Conservation (phyloP, 148 eudicot genomes). For the Silene latifolia region DNA sequence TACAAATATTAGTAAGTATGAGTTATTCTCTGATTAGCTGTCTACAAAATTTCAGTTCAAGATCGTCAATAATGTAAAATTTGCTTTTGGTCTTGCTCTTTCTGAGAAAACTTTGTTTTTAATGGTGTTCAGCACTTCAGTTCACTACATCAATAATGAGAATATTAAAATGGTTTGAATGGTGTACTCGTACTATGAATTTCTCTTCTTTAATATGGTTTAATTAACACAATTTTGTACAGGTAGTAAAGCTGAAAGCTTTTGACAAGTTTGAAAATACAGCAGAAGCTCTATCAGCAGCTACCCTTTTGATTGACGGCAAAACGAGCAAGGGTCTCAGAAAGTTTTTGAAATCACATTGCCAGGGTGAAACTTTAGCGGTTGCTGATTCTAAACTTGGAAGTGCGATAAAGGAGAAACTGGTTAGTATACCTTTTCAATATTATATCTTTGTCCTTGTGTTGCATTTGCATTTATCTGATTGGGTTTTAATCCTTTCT, state of each 20-base stretch:
- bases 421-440: conserved; percentile 39
- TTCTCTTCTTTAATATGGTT: neutral
- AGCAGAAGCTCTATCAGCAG: conserved; percentile 74
- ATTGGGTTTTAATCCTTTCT: neutral
- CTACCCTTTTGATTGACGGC: conserved; percentile 73
- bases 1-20: neutral
- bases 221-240: conserved; percentile 3
- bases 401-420: conserved; percentile 80
- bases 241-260: conserved; percentile 91
- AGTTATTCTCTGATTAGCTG: neutral
- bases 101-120: no score
- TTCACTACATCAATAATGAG: no score
- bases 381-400: conserved; percentile 97
- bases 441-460: neutral
- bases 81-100: neutral
- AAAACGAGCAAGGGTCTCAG: conserved; percentile 86
- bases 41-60: neutral
- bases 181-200: no score
- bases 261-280: conserved; percentile 95
- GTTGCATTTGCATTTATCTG: neutral
- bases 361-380: conserved; percentile 74
- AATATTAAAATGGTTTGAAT: no score
- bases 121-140: no score
- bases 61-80: neutral
- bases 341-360: conserved; percentile 78